Base-by-base conservation (phyloP, 2,329 filamentous ascomycete genomes). In the Fusarium austroafricanum region DNA sequence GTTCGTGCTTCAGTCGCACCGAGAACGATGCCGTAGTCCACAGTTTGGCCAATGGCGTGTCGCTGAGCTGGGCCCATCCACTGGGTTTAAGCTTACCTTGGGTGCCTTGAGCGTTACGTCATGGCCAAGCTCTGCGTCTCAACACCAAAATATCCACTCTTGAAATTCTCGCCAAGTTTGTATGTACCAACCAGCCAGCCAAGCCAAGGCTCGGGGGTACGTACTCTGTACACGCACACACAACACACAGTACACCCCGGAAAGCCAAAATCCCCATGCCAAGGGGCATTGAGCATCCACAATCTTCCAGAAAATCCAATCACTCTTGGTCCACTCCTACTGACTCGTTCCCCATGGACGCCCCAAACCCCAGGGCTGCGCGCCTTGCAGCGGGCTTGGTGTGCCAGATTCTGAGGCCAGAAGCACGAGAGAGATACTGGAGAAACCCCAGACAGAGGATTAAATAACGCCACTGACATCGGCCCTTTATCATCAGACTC, bases 1-100 rank as follows among this genome's bases (percentile, higher is more conserved):
- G 56, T 51, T 55, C 51, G 20, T 46, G 52, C 44, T 52, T 53
- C 44, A 51, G 57, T 68, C 46, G 63, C 65, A 68, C 68, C 70
- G 68, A 72, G 68, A 58, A 58, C 51, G 50, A 73, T 73, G 63
- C 63, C 70, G 65, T 71, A 63, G 61, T 51, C 60, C 26, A 53
- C 54, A 39, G 14, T 55, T 37, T 55, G 43, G 44, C 39, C 38
- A 42, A 47, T 29, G 8, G 10, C 29, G 12, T n/a, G 20, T 5
- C 31, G 9, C 12, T 44, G 40, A 51, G 57, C 46, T 65, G 52
- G 59, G 44, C 18, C 35, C 60, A 71, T 55, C 40, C 60, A 49
- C 49, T 37, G 49, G 43, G 58, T 61, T 71, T 73, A 73, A 73
- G 70, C 71, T 74, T 70, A 69, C 61, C 71, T 73, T 63, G 62